A percentile compares a stretch with the other conserved stretches of the same genome.
phyloP scores from a whole-genome alignment of 106 monocot species.

The Chionographis japonica region DNA sequence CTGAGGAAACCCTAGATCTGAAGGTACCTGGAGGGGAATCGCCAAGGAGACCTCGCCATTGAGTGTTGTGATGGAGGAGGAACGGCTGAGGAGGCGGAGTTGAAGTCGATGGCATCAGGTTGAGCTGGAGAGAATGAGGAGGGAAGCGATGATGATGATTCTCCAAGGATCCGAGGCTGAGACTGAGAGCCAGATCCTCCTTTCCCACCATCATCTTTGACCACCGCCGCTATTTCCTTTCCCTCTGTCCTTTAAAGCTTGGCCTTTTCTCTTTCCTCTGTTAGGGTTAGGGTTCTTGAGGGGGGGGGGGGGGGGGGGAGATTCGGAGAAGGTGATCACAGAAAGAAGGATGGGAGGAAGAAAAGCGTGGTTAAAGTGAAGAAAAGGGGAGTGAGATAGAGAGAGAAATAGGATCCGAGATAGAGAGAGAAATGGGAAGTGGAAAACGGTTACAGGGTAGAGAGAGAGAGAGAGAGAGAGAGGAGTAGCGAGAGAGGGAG shows the following conservation, averaged over 20 bases:
- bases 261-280: background rate
- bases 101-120: slow-evolving; percentile 23
- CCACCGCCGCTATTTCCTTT: background rate
- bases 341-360: no score
- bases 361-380: no score
- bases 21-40: slow-evolving; percentile 4
- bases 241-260: background rate
- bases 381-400: no score
- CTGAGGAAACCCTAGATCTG: background rate
- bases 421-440: no score
- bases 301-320: no score
- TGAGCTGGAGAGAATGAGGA: slow-evolving; percentile 15
- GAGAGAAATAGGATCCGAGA: no score
- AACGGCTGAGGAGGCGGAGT: background rate
- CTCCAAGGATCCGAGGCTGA: slow-evolving; percentile 31
- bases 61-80: background rate
- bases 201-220: slow-evolving; percentile 37
- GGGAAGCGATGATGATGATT: background rate
- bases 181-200: slow-evolving; percentile 51
- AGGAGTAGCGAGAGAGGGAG: no score
- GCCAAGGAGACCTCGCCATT: slow-evolving; percentile 12
- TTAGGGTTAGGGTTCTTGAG: background rate
- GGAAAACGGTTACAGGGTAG: no score
- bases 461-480: no score
- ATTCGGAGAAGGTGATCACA: no score